These are phyloP conservation scores for Beauveria caledonica DNA, from an alignment of 2,329 filamentous ascomycete species.

Conservation along the genomic window DNA sequence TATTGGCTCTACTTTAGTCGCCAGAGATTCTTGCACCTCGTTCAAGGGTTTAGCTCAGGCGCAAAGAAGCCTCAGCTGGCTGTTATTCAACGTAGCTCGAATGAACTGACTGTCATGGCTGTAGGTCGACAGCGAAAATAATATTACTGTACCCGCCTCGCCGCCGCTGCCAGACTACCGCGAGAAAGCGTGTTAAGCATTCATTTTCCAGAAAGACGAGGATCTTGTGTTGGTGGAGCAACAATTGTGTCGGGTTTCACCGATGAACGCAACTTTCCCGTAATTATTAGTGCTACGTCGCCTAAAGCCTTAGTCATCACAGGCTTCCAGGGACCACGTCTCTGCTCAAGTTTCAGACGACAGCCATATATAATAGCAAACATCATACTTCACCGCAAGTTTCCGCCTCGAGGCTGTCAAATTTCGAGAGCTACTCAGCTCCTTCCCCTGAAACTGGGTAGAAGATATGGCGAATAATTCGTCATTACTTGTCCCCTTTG, in stretches of 20 bases:
- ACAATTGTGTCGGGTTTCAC: not conserved
- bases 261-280: not conserved
- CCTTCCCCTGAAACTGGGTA: not conserved
- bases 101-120: too few relatives aligned
- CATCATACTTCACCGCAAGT: not conserved
- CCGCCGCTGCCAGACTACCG: not conserved
- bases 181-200: not conserved
- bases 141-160: not conserved
- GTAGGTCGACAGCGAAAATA: not conserved
- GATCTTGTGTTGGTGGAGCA: too few relatives aligned
- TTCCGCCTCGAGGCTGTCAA: not conserved
- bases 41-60: too few relatives aligned
- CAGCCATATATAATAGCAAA: not conserved
- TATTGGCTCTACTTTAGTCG: too few relatives aligned
- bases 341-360: not conserved
- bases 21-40: too few relatives aligned
- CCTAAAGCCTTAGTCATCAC: constrained; percentile 5
- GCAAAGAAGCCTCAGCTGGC: not conserved
- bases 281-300: too few relatives aligned
- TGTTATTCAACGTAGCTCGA: not conserved
- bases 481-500: constrained; percentile 12
- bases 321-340: not conserved
- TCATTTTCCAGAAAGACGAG: not conserved
- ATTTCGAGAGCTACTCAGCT: not conserved
- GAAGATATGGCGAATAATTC: constrained; percentile 17